Conservation (phyloP, 2,329 filamentous ascomycete species). For the Verticillium albo-atrum region DNA sequence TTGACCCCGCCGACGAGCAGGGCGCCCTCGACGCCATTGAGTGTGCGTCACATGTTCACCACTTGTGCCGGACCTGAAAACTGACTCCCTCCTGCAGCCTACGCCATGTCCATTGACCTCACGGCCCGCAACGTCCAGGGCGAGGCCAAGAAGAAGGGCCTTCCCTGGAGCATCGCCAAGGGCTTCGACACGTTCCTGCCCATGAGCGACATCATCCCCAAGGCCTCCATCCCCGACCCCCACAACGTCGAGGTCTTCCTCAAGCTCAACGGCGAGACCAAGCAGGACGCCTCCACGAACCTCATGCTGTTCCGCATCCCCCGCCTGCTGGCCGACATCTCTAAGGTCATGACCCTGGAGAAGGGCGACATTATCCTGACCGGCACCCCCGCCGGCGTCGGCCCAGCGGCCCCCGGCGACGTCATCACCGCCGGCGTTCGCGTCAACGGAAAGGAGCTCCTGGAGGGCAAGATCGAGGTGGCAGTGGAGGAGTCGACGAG, state of each 20-base stretch:
- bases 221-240: slow-evolving; percentile 76
- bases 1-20: slow-evolving; percentile 68
- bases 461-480: slow-evolving; percentile 82
- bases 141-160: slow-evolving; percentile 93
- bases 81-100: slow-evolving; percentile 48
- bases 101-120: slow-evolving; percentile 93
- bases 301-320: slow-evolving; percentile 94
- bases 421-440: slow-evolving; percentile 79
- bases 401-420: slow-evolving; percentile 79
- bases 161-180: slow-evolving; percentile 95
- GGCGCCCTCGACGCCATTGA: slow-evolving; percentile 79
- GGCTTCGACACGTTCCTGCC: slow-evolving; percentile 98
- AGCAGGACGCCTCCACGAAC: slow-evolving; percentile 84
- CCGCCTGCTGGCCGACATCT: slow-evolving; percentile 83
- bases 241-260: slow-evolving; percentile 86
- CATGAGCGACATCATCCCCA: slow-evolving; percentile 75
- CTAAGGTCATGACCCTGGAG: slow-evolving; percentile 89
- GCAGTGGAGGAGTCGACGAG: slow-evolving; percentile 74
- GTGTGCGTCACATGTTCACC: slow-evolving; percentile 44
- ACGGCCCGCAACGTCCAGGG: slow-evolving; percentile 93
- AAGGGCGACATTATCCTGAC: slow-evolving; percentile 90
- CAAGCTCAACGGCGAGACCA: slow-evolving; percentile 71
- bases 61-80: neutral
- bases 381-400: slow-evolving; percentile 96
- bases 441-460: slow-evolving; percentile 75